Base-by-base conservation (phyloP, 2,329 filamentous ascomycete genomes). In the Pseudogymnoascus sp. region DNA sequence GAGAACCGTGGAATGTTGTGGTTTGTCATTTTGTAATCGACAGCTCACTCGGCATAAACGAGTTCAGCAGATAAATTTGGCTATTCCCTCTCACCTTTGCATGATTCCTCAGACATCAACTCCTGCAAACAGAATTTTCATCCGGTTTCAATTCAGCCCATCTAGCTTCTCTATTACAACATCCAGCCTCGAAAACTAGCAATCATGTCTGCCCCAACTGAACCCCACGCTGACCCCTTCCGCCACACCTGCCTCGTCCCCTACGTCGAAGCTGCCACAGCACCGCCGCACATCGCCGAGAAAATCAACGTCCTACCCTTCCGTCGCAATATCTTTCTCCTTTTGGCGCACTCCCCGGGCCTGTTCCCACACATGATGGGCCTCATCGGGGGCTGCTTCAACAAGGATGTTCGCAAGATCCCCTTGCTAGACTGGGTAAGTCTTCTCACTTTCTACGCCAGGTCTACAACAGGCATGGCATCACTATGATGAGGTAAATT, bases 11-110 rank as follows among this genome's bases (percentile, higher is more conserved):
- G 47, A 57, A 57, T 11, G 26, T 18, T 34, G 4, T 57, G n/a
- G 26, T 57, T 34, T 18, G 26, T 57, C 1, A 7, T 57, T 57
- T 57, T 11, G 47, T 57, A 31, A 57, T 57, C 26, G 47, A 57
- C 45, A 29, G 1, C n/a, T 34, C 26, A 57, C 47, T 31, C 26
- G 47, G 26, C 29, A 31, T 57, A 12, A 26, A 31, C 47, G 47
- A 31, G n/a, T 31, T 57, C 26, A 57, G 47, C 26, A 57, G 47
- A 57, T 57, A 57, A 57, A 34, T 57, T 57, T 57, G 47, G 47
- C 47, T 34, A 4, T 57, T 57, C 47, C 47, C 47, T 57, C 47
- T 18, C 10, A 18, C 10, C 47, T 57, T 34, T 57, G 47, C 47
- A 6, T 31, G 16, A 34, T 57, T 57, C n/a, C 26, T 57, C 47